phyloP scores from a whole-genome alignment of 169 alveolate genomes.

The Pseudocohnilembus persalinus region DNA sequence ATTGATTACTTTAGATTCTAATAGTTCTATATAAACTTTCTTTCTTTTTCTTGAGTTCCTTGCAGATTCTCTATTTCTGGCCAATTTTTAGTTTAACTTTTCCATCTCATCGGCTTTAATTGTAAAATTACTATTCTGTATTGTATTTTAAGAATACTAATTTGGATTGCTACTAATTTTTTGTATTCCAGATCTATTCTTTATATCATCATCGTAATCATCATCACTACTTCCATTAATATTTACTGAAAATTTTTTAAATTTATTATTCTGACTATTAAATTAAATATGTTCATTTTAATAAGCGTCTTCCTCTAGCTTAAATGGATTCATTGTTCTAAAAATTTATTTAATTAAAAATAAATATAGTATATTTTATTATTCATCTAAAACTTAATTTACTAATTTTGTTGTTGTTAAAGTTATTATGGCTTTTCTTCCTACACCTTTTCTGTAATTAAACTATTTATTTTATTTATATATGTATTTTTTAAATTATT shows the following conservation, averaged over 20 bases:
- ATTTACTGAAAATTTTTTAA: too few relatives aligned
- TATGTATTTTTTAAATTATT: constrained; percentile 47
- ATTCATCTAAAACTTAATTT: not conserved
- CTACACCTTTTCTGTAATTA: constrained; percentile 16
- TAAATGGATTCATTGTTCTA: not conserved
- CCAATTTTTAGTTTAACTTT: constrained; percentile 27
- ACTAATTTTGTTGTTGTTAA: not conserved
- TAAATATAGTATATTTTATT: not conserved
- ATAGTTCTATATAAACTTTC: constrained; percentile 44
- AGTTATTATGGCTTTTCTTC: constrained; percentile 8
- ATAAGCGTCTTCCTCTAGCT: not conserved
- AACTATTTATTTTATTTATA: constrained; percentile 37
- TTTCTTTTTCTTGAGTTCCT: constrained; percentile 50
- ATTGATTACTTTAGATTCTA: constrained; percentile 43
- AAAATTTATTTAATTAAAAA: not conserved
- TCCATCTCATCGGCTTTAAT: constrained; percentile 11
- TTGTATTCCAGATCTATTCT: constrained; percentile 8
- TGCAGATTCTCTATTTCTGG: constrained; percentile 50
- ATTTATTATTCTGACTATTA: not conserved
- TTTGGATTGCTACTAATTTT: not conserved
- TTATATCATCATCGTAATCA: constrained; percentile 6
- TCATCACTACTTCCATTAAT: constrained; percentile 7
- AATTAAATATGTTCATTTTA: not conserved
- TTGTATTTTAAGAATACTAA: not conserved
- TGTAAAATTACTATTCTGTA: not conserved